Base-by-base conservation (phyloP, 1,284 basidiomycete species). In the Rhodofomes roseus region DNA sequence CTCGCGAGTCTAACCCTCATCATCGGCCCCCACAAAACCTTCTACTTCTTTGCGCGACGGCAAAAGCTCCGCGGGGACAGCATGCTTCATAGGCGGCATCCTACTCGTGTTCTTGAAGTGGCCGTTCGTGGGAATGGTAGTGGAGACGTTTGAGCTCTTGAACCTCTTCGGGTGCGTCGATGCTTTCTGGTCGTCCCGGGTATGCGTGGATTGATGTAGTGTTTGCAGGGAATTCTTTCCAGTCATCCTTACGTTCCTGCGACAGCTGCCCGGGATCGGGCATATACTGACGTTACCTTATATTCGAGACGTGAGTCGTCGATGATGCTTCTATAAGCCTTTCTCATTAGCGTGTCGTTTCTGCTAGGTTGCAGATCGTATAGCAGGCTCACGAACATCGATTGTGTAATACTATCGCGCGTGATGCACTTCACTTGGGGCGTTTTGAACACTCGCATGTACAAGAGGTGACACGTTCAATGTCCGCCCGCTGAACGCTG, bases 1-100 rank as follows among this genome's bases (percentile, higher is more conserved):
- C 76, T 98, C 39, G 86, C 90, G 1, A 96, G 95, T 43, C 80
- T 98, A 54, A 95, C 94, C 8, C 83, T 97, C 64, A 96, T 98
- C 76, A 98, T 98, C 68, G 95, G 95, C 6, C 93, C 93, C 5
- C 89, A 91, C 69, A 96, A 97, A 80, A 98, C 96, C 2, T 95
- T 98, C 76, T 94, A 95, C 77, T 99, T 99, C 79, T 99, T 99
- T 77, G 93, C 96, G 27, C 84, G 97, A 62, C 92, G 88, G 73
- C 92, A 99, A 76, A 99, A 99, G 77, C 79, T 98, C 65, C 84
- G 97, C 27, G 97, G 97, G n/a, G n/a, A 95, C 93, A 2, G 63
- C 87, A 55, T 96, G 94, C 73, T 98, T 97, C 80, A 77, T 97
- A 59, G 92, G 91, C 48, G 95, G 95, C 18, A 90, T 98, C 61